Percentiles rank a stretch among this genome's conserved stretches.
Conservation (phyloP, 768 basidiomycete genomes). For the Naematelia aurantialba region DNA sequence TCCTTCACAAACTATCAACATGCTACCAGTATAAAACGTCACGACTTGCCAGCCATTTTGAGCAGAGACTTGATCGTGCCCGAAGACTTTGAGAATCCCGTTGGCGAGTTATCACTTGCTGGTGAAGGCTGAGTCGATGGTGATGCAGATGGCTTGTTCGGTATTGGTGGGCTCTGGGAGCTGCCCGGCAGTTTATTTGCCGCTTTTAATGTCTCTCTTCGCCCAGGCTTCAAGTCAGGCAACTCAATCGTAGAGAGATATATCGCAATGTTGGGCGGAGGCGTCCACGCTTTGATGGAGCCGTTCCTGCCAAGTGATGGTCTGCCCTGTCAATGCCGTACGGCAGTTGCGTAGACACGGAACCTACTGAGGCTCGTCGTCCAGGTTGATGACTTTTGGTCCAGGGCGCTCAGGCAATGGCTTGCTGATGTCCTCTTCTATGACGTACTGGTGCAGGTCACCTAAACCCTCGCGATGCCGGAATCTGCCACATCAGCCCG, state of each 20-base stretch:
- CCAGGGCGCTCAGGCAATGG: conserved; percentile 12
- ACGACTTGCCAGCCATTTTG: neutral
- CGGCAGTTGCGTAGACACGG: neutral
- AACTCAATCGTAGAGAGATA: conserved; percentile 48
- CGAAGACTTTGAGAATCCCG: neutral
- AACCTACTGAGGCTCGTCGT: conserved; percentile 23
- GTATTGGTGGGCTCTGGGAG: too few species aligned
- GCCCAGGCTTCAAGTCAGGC: conserved; percentile 43
- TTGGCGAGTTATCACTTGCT: too few species aligned
- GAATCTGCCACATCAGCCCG: conserved; percentile 26
- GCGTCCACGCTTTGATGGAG: conserved; percentile 23
- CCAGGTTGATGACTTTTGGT: conserved; percentile 43
- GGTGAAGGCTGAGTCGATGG: neutral
- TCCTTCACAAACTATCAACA: too few species aligned
- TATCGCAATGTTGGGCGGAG: conserved; percentile 42
- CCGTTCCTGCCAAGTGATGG: neutral
- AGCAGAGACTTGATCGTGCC: neutral
- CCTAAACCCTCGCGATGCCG: conserved; percentile 44
- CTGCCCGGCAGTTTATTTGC: neutral
- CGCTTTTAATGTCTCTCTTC: conserved; percentile 6
- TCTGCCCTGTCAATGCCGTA: neutral
- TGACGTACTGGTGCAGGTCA: conserved; percentile 47
- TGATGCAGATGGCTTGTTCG: neutral
- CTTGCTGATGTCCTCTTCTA: conserved; percentile 31
- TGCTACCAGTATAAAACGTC: too few species aligned